These are phyloP conservation scores for Arbutus unedo DNA, from an alignment of 148 eudicot genomes.

Conservation along the genomic window DNA sequence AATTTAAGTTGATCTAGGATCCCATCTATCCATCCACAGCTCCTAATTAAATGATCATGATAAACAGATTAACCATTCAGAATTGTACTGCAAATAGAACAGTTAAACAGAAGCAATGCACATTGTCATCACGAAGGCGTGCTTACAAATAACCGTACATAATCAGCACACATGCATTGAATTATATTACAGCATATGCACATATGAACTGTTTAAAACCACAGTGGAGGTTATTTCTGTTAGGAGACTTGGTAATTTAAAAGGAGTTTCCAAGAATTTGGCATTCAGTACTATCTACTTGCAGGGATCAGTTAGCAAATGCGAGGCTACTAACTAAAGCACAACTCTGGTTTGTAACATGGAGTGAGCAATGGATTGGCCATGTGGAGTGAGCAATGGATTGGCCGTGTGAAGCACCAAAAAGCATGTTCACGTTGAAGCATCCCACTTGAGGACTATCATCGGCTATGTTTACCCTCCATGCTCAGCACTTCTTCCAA, in stretches of 20 bases:
- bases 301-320: conserved; percentile 1
- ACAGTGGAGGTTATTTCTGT: neutral
- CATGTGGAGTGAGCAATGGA: neutral
- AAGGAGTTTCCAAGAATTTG: neutral
- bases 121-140: neutral
- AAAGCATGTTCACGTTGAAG: neutral
- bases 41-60: neutral
- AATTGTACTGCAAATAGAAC: neutral
- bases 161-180: neutral
- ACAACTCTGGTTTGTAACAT: neutral
- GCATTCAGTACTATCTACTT: neutral
- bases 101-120: neutral
- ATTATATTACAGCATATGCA: neutral
- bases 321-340: neutral
- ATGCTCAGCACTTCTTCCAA: neutral
- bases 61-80: neutral
- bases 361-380: neutral
- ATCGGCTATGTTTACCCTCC: neutral
- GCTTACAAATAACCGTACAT: neutral
- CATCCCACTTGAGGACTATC: conserved; percentile 5
- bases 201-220: neutral
- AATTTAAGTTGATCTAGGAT: neutral
- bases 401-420: neutral
- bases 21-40: neutral
- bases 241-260: neutral